Evolutionary conservation across 2,329 filamentous ascomycete species (phyloP).

Genomic region (Botryotinia calthae): DNA sequence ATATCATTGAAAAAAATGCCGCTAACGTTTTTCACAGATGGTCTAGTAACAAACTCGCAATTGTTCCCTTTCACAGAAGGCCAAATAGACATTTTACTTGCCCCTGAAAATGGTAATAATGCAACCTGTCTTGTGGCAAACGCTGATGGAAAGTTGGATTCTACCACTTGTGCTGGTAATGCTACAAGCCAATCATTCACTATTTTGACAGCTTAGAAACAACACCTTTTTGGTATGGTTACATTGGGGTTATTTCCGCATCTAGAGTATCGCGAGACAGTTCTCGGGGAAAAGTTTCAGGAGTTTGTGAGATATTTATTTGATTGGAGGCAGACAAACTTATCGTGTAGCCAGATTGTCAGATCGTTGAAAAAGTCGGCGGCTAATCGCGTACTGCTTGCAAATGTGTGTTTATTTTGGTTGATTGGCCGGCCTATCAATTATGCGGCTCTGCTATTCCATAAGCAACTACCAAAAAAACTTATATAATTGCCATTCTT

Average conservation of each 20-base stretch:
- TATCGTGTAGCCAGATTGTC: neutral
- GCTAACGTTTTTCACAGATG: slow-evolving; percentile 28
- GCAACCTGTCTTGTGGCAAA: slow-evolving; percentile 45
- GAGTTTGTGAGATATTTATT: neutral
- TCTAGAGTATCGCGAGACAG: neutral
- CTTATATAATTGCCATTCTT: neutral
- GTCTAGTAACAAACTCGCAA: slow-evolving; percentile 44
- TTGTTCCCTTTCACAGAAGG: slow-evolving; percentile 47
- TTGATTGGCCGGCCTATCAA: neutral
- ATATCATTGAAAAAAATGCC: neutral
- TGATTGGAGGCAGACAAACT: neutral
- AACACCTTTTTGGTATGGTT: neutral
- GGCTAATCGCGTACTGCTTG: neutral
- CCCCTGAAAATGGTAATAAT: slow-evolving; percentile 46
- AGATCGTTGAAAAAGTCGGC: neutral
- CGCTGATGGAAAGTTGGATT: slow-evolving; percentile 29
- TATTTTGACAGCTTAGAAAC: slow-evolving; percentile 21
- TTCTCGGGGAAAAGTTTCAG: neutral
- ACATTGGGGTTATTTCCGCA: neutral
- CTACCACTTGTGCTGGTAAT: slow-evolving; percentile 25
- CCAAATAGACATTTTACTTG: slow-evolving; percentile 42
- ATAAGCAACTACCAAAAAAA: neutral
- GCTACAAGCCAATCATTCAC: slow-evolving; percentile 26
- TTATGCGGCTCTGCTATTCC: neutral
- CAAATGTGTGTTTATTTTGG: neutral